Evolutionary conservation across 106 monocot species (phyloP).

Genomic region (Narthecium ossifragum): DNA sequence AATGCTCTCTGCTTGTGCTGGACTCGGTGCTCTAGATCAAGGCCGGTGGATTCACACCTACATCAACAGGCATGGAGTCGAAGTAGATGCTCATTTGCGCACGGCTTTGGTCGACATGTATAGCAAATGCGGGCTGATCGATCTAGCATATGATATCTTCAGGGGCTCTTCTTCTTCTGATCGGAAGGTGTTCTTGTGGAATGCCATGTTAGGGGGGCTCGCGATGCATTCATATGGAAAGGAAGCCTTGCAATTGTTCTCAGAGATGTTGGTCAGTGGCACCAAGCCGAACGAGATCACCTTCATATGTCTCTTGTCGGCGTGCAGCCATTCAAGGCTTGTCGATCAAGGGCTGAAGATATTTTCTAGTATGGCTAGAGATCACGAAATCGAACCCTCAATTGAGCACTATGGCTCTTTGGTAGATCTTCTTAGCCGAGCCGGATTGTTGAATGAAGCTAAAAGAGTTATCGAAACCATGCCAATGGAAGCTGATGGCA

Average conservation of each 20-base stretch:
- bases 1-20: conserved; percentile 18
- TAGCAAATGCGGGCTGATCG: conserved; percentile 21
- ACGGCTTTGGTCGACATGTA: conserved; percentile 30
- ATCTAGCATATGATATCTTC: conserved; percentile 17
- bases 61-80: conserved; percentile 2
- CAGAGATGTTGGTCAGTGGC: conserved; percentile 7
- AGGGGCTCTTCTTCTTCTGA: not conserved
- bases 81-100: conserved; percentile 10
- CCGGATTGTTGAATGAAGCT: conserved; percentile 14
- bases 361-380: conserved; percentile 8
- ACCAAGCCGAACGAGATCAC: conserved; percentile 24
- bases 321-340: conserved; percentile 29
- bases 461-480: conserved; percentile 14
- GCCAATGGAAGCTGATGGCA: conserved; percentile 15
- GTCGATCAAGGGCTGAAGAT: conserved; percentile 12
- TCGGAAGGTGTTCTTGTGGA: conserved; percentile 23
- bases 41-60: conserved; percentile 24
- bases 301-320: conserved; percentile 20
- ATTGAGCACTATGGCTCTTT: conserved; percentile 19
- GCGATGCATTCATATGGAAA: conserved; percentile 22
- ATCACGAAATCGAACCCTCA: conserved; percentile 4
- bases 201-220: conserved; percentile 23
- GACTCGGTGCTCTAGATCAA: conserved; percentile 22
- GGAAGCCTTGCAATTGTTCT: conserved; percentile 12
- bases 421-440: conserved; percentile 22